These are phyloP conservation scores for Xylaria intraflava DNA, from an alignment of 495 filamentous ascomycete genomes.

Conservation along the genomic window DNA sequence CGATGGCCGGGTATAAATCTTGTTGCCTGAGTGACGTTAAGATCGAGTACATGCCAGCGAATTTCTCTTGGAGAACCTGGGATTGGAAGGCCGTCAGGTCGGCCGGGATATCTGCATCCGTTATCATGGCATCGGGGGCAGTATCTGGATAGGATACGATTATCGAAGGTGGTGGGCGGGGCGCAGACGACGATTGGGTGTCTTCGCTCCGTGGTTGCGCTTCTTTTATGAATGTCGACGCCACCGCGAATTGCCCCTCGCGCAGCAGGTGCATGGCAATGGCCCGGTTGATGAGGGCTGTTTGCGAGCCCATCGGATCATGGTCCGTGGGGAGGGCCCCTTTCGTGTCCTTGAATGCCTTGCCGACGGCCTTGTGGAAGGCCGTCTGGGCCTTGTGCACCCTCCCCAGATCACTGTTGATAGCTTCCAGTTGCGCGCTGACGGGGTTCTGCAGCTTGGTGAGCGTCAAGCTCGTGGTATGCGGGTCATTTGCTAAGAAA, in stretches of 20 bases:
- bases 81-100: constrained; percentile 56
- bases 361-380: constrained; percentile 77
- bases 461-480: constrained; percentile 60
- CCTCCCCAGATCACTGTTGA: constrained; percentile 73
- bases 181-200: not conserved
- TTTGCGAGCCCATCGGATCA: constrained; percentile 71
- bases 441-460: constrained; percentile 79
- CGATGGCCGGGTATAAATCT: constrained; percentile 75
- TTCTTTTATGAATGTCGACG: constrained; percentile 72
- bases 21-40: constrained; percentile 64
- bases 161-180: constrained; percentile 6
- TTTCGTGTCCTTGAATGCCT: constrained; percentile 36
- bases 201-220: constrained; percentile 25
- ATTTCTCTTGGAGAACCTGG: constrained; percentile 64
- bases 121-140: constrained; percentile 22
- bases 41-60: constrained; percentile 85
- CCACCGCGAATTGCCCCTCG: constrained; percentile 87
- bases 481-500: constrained; percentile 52
- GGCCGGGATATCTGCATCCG: constrained; percentile 18
- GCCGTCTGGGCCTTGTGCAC: constrained; percentile 70
- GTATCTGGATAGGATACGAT: constrained; percentile 3
- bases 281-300: constrained; percentile 76
- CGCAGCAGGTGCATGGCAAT: constrained; percentile 94
- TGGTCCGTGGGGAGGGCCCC: constrained; percentile 70
- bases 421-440: constrained; percentile 66